These are phyloP conservation scores for Plasmodium knowlesi DNA, from an alignment of 169 alveolate genomes.

Conservation along the genomic window DNA sequence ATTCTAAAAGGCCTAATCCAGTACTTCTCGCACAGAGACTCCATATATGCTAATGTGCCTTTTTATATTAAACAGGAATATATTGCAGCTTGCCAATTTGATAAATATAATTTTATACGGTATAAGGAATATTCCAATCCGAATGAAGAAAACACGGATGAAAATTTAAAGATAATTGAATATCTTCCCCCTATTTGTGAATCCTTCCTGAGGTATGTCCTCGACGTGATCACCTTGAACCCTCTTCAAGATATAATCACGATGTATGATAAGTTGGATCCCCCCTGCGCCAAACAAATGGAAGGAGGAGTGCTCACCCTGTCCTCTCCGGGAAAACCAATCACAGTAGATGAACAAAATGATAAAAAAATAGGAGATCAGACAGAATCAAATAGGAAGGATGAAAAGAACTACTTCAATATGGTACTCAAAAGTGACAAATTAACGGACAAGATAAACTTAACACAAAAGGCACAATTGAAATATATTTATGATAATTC, in stretches of 20 bases:
- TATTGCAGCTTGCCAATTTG: slow-evolving; percentile 84
- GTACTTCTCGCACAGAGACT: slow-evolving; percentile 76
- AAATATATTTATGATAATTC: slow-evolving; percentile 66
- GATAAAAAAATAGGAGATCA: slow-evolving; percentile 21
- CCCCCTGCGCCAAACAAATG: neutral
- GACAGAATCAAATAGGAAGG: slow-evolving; percentile 24
- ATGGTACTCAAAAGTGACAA: slow-evolving; percentile 28
- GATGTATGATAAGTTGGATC: slow-evolving; percentile 3
- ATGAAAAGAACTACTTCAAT: slow-evolving; percentile 32
- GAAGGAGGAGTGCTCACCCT: neutral
- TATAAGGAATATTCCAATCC: slow-evolving; percentile 83
- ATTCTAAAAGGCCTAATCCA: slow-evolving; percentile 78
- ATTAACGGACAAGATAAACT: slow-evolving; percentile 59
- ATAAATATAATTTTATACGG: slow-evolving; percentile 78
- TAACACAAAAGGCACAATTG: slow-evolving; percentile 64
- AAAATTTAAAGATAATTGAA: slow-evolving; percentile 79
- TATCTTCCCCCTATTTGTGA: slow-evolving; percentile 83
- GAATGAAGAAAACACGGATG: slow-evolving; percentile 79
- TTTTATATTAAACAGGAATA: slow-evolving; percentile 82
- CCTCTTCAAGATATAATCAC: slow-evolving; percentile 47
- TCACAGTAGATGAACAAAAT: slow-evolving; percentile 67
- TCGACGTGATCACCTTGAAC: slow-evolving; percentile 20
- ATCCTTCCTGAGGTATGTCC: slow-evolving; percentile 79
- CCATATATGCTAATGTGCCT: slow-evolving; percentile 82
- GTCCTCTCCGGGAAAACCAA: neutral